Conservation (phyloP, 495 filamentous ascomycete species). For the Neurospora africana region DNA sequence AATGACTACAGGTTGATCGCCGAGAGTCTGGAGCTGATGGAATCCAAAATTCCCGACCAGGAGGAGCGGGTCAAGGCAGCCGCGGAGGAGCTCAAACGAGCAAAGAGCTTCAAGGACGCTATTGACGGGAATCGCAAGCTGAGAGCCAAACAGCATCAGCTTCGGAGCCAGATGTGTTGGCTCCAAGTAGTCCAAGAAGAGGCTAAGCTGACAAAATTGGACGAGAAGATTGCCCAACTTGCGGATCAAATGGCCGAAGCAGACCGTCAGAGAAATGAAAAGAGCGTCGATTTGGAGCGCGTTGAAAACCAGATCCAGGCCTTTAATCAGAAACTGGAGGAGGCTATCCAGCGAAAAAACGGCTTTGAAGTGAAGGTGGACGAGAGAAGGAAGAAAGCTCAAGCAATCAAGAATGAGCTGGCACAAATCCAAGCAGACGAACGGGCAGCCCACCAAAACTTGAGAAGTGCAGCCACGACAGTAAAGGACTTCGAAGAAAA, state of each 20-base stretch:
- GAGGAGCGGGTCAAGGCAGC: conserved; percentile 56
- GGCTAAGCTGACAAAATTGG: conserved; percentile 17
- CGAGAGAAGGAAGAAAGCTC: conserved; percentile 25
- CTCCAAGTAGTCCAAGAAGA: conserved; percentile 48
- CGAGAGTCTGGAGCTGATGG: conserved; percentile 36
- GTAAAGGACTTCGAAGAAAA: conserved; percentile 26
- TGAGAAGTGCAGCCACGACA: conserved; percentile 25
- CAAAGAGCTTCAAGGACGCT: conserved; percentile 39
- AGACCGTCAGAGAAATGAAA: conserved; percentile 16
- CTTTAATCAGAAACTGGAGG: conserved; percentile 13
- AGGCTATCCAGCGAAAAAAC: conserved; percentile 10
- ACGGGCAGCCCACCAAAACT: conserved; percentile 31
- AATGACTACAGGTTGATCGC: conserved; percentile 77
- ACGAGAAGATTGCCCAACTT: conserved; percentile 22
- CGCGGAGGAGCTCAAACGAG: conserved; percentile 26
- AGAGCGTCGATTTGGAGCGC: conserved; percentile 15
- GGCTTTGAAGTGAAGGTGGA: conserved; percentile 30
- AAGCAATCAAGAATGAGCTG: conserved; percentile 21
- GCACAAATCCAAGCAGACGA: conserved; percentile 32
- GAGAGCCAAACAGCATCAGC: conserved; percentile 37
- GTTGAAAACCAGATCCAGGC: conserved; percentile 21
- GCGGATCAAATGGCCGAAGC: conserved; percentile 18
- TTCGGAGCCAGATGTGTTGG: conserved; percentile 59
- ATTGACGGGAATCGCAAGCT: conserved; percentile 48
- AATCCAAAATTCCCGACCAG: conserved; percentile 33